Evolutionary conservation across 2,329 filamentous ascomycete genomes (phyloP).

Genomic region (Cercospora citrullina): DNA sequence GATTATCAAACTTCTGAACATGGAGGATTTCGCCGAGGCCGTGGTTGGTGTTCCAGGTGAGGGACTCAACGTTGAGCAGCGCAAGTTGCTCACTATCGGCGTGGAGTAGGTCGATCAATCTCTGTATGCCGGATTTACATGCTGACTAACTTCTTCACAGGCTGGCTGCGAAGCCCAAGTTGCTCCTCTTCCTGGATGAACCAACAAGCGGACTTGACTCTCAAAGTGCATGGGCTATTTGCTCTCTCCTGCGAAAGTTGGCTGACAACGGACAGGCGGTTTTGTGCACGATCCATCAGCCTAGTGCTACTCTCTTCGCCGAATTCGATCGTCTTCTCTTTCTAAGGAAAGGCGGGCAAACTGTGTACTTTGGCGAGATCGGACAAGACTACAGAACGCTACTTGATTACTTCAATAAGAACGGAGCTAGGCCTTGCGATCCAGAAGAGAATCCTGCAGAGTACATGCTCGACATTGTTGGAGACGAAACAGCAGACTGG

Average conservation of each 20-base stretch:
- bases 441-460: slow-evolving; percentile 68
- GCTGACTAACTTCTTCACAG: slow-evolving; percentile 70
- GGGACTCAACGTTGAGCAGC: slow-evolving; percentile 62
- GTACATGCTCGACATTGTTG: slow-evolving; percentile 63
- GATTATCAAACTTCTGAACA: slow-evolving; percentile 65
- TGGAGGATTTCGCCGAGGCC: slow-evolving; percentile 64
- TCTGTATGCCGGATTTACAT: slow-evolving; percentile 52
- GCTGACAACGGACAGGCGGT: slow-evolving; percentile 51
- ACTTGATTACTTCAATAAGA: slow-evolving; percentile 58
- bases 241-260: slow-evolving; percentile 61
- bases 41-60: slow-evolving; percentile 64
- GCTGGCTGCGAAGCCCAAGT: slow-evolving; percentile 50
- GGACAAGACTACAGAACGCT: slow-evolving; percentile 45
- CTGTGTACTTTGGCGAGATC: slow-evolving; percentile 51
- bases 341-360: slow-evolving; percentile 47
- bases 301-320: slow-evolving; percentile 47
- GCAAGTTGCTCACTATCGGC: slow-evolving; percentile 63
- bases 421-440: slow-evolving; percentile 62
- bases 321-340: slow-evolving; percentile 49
- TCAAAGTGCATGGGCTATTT: slow-evolving; percentile 64
- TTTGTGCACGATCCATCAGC: slow-evolving; percentile 53
- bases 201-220: slow-evolving; percentile 62
- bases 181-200: slow-evolving; percentile 64
- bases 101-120: slow-evolving; percentile 56
- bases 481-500: slow-evolving; percentile 44